Evolutionary conservation across 345 rosid species (phyloP), one percentile per base, ranked within the genome.

Genomic region (Pelargonium nanum): DNA sequence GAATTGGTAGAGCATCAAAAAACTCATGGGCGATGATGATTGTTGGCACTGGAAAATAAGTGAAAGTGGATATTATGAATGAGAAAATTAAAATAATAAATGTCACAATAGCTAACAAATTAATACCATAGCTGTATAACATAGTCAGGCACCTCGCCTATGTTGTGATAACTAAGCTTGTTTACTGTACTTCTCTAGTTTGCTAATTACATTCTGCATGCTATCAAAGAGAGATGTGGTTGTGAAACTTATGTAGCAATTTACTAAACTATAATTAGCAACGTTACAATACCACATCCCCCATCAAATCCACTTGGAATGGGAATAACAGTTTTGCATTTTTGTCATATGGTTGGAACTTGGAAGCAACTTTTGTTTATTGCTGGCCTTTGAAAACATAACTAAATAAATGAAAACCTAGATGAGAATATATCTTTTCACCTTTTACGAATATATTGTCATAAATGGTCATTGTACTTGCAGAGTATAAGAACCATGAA

Each of bases 1-100:
- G 93, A 65, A 93, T 78, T 21, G 99, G 96, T 66, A 92, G 83
- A 60, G 97, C 99, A 77, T 93, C 99, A 66, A 81, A 89, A 71
- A 93, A 93, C 75, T 93, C 94, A 69, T 93, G 97, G 57, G 92
- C 96, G 70, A 89, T 79, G 62, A 93, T 78, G 67, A 89, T 81
- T 53, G 88, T 68, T 26, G 99, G 97, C 58, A 66, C 99, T 89
- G 87, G 57, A 71, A 59, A 61, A 71, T 48, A 65, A 68, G 55
- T 53, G 77, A 67, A 64, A 19, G 48, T 22, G 63, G 62, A 68
- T 13, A 69, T n/a, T n/a, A n/a, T n/a, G n/a, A n/a, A n/a, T n/a
- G n/a, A 44, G 25, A 58, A 48, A 3, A 34, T 34, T 1, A 34
- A 34, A 9, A 34, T 8, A 28, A 28, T 28, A 28, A 28, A 28